Evolutionary conservation across 805 yeast genomes (phyloP), one percentile per base, ranked within the genome.

Genomic region (Saccharomyces jurei): DNA sequence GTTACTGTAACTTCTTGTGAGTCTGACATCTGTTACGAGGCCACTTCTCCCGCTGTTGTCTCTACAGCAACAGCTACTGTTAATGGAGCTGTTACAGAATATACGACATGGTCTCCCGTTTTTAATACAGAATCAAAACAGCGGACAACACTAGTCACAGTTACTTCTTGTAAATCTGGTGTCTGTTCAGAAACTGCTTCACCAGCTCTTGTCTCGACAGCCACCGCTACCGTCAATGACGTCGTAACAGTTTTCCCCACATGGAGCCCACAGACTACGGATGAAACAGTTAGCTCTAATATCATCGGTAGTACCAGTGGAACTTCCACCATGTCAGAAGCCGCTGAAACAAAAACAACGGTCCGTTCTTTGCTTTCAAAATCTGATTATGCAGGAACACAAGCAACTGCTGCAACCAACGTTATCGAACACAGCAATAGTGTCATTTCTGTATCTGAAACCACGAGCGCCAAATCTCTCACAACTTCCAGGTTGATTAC

Each of bases 221-320:
- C 68, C 27, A 71, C 74, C 25, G 59, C 63, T 41, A 65, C 71
- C 50, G 55, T 61, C 22, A 50, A 57, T 57, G 70, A 69, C 57
- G 63, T 63, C 53, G 70, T 70, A 54, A 67, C 71, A 47, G 62
- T 60, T 51, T 66, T 63, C 67, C 66, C 70, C 58, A 68, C 72
- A 56, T 56, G 59, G 61, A 56, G 58, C 17, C 58, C 61, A 58
- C 48, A 53, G 51, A 59, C 68, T 57, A 61, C 66, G 59, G 52
- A 55, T 10, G 55, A 58, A 4, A 49, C 50, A 21, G 53, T 54
- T 52, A 60, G 60, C 6, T 63, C 67, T 4, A 50, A 57, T 14
- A 56, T 60, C 9, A 55, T 61, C 6, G 56, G 56, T 53, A 60
- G 59, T 8, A 63, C 66, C 5, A 50, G 56, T 21, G 58, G 64